Conservation (phyloP, 352 stramenopile species). For the Phytophthora meadii region DNA sequence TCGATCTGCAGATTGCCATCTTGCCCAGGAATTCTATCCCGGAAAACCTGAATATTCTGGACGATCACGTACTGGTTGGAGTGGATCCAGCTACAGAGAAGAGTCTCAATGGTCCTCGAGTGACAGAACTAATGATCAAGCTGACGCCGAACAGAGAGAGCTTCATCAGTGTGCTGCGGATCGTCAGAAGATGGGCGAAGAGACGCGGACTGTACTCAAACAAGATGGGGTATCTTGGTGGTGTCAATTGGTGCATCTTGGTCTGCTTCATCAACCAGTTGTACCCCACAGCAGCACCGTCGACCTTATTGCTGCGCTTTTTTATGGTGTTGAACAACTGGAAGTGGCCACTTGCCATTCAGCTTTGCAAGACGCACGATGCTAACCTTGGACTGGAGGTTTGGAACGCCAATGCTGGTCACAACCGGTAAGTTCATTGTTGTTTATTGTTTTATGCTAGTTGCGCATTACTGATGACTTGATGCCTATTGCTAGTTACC, state of each 20-base stretch:
- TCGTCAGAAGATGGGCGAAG: conserved; percentile 91
- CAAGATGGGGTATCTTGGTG: conserved; percentile 98
- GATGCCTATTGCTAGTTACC: conserved; percentile 57
- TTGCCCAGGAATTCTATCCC: conserved; percentile 92
- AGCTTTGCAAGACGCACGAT: conserved; percentile 89
- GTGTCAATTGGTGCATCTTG: conserved; percentile 99
- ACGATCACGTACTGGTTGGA: conserved; percentile 88
- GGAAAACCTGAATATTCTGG: conserved; percentile 90
- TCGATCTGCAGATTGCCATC: conserved; percentile 98
- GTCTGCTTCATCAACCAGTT: conserved; percentile 96
- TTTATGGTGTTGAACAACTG: conserved; percentile 92
- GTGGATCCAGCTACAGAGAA: conserved; percentile 90
- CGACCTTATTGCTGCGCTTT: conserved; percentile 87
- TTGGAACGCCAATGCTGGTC: conserved; percentile 89
- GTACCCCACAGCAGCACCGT: conserved; percentile 86
- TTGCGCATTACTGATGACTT: conserved; percentile 9
- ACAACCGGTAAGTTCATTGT: conserved; percentile 61
- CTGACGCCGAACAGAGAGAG: conserved; percentile 86
- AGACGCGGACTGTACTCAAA: conserved; percentile 98
- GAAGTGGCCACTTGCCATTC: conserved; percentile 92
- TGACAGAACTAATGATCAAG: conserved; percentile 94
- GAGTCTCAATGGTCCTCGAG: conserved; percentile 89
- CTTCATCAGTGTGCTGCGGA: conserved; percentile 89
- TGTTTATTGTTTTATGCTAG: conserved; percentile 4
- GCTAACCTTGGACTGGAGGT: conserved; percentile 87